These are phyloP conservation scores for Coccomyxa sp. DNA, from an alignment of 139 green algal species.

Conservation along the genomic window DNA sequence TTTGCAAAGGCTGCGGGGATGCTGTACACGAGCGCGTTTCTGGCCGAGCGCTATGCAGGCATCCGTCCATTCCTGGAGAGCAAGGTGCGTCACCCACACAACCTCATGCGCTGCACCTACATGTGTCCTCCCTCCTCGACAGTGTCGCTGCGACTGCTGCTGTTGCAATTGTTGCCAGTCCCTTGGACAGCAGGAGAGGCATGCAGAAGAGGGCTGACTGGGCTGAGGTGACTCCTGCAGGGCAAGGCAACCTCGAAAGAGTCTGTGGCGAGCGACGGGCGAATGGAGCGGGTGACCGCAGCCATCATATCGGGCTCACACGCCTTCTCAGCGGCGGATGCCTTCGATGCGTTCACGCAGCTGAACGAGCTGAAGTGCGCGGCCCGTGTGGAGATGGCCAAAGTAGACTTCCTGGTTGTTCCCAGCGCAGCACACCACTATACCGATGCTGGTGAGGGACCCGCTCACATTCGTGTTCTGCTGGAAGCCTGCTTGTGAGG, in stretches of 20 bases:
- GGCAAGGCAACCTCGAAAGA: background rate
- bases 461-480: background rate
- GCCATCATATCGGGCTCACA: constrained; percentile 4
- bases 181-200: background rate
- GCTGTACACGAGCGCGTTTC: constrained; percentile 72
- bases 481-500: background rate
- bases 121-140: too few relatives aligned
- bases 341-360: constrained; percentile 45
- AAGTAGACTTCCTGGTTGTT: constrained; percentile 66
- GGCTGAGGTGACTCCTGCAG: background rate
- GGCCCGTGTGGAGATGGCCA: constrained; percentile 39
- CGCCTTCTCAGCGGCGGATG: constrained; percentile 55
- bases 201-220: background rate
- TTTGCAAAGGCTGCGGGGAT: constrained; percentile 54
- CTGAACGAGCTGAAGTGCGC: constrained; percentile 24
- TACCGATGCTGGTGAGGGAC: constrained; percentile 29
- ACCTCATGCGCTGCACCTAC: too few relatives aligned
- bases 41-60: constrained; percentile 71
- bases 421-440: constrained; percentile 73
- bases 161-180: background rate
- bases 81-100: background rate
- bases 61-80: constrained; percentile 63
- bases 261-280: constrained; percentile 36
- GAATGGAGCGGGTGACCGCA: constrained; percentile 62
- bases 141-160: too few relatives aligned